Percentiles rank a stretch among this genome's conserved stretches.
Evolutionary conservation across 106 monocot species (phyloP).

Genomic region (Dendrobium huoshanense): DNA sequence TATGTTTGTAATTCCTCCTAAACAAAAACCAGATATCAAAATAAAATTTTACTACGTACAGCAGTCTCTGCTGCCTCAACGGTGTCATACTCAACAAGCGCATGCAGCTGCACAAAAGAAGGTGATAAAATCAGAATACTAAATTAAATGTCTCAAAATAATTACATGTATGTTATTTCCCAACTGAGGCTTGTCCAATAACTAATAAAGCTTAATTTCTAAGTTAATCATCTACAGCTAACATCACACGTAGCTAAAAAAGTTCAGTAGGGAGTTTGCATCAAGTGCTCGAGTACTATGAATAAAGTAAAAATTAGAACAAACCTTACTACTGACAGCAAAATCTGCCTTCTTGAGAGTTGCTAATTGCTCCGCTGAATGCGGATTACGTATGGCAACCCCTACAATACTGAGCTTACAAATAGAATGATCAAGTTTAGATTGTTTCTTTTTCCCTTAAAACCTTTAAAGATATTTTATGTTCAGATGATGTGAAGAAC

Average conservation of each 20-base stretch:
- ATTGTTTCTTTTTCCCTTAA: not conserved
- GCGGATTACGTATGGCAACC: constrained; percentile 56
- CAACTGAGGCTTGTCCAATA: no score
- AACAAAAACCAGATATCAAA: not conserved
- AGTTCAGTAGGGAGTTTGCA: not conserved
- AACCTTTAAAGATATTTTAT: not conserved
- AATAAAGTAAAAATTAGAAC: not conserved
- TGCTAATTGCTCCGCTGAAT: constrained; percentile 22
- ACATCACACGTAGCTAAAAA: not conserved
- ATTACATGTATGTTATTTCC: no score
- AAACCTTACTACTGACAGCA: constrained; percentile 53
- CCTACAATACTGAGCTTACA: constrained; percentile 41
- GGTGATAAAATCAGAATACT: not conserved
- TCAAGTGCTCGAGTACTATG: not conserved
- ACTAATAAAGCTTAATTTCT: no score
- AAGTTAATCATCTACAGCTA: no score
- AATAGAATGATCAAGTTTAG: not conserved
- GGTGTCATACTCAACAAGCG: constrained; percentile 70
- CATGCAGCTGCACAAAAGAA: constrained; percentile 53
- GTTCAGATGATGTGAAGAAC: not conserved
- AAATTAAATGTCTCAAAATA: not conserved
- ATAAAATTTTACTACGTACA: constrained; percentile 32
- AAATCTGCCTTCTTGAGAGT: constrained; percentile 15
- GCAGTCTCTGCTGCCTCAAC: constrained; percentile 65
- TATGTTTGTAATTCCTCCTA: no score